Conservation (phyloP, 1,139 yeast genomes). For the Saccharomyces hybrid region DNA sequence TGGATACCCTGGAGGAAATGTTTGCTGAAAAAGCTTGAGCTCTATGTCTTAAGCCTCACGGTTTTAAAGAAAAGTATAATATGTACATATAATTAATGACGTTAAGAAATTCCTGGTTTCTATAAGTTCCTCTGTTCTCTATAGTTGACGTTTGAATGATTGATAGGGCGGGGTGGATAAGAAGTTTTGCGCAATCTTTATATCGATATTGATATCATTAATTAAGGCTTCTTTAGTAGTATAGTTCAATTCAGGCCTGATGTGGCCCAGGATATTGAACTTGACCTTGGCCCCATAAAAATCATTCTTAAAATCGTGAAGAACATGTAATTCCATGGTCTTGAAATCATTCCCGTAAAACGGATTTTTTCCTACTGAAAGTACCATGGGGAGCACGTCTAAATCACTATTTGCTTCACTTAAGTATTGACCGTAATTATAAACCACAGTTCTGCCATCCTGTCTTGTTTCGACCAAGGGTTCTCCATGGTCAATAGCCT, state of each 20-base stretch:
- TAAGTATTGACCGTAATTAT: slow-evolving; percentile 56
- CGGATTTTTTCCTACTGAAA: slow-evolving; percentile 96
- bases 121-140: not conserved
- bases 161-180: slow-evolving; percentile 26
- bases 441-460: slow-evolving; percentile 40
- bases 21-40: slow-evolving; percentile 5
- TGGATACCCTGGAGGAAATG: slow-evolving; percentile 15
- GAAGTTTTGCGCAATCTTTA: slow-evolving; percentile 52
- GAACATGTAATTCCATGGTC: slow-evolving; percentile 81
- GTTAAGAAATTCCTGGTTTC: not conserved
- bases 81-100: slow-evolving; percentile 2
- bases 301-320: slow-evolving; percentile 57
- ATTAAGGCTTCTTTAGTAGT: slow-evolving; percentile 82
- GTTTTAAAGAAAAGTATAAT: not conserved
- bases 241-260: slow-evolving; percentile 86
- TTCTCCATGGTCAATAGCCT: slow-evolving; percentile 12
- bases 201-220: slow-evolving; percentile 76
- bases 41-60: not conserved
- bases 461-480: slow-evolving; percentile 24
- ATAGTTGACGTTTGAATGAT: not conserved
- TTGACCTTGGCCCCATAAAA: slow-evolving; percentile 80
- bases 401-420: slow-evolving; percentile 34
- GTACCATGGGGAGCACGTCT: slow-evolving; percentile 69
- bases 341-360: slow-evolving; percentile 60
- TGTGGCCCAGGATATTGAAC: slow-evolving; percentile 72